Base-by-base conservation (phyloP, 2,329 filamentous ascomycete species). In the Aspergillus unguis region DNA sequence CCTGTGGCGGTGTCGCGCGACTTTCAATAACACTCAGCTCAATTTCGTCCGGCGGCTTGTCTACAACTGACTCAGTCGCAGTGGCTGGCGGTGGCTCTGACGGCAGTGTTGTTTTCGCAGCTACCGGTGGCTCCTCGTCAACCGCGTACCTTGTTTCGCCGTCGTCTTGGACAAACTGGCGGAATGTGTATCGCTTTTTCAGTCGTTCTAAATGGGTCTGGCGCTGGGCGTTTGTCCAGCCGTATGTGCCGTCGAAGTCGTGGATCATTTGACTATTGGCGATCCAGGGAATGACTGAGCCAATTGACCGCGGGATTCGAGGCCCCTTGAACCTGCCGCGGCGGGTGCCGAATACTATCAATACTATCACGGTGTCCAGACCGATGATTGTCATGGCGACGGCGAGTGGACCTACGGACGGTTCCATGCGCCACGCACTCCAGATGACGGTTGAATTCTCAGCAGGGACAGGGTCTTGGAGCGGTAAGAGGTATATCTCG, bases 291-390 rank as follows among this genome's bases (percentile, higher is more conserved):
- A 70, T 64, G 5, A 70, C 57, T 2, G 66, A 58, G 5, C 67
- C 67, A 23, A 70, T 66, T 2, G 67, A 69, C 5, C 66, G 65
- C 3, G 67, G 67, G 50, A 70, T 66, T 7, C 67, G 60, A 3
- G 67, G 67, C 1, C 62, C 66, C 11, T 64, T 55, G 55, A 70
- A 70, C 6, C 66, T 63, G 4, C 67, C 67, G 1, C 64, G 65
- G 1, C 67, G 65, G 6, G 63, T 67, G 5, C 66, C 61, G 36
- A 70, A 70, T 3, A 70, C 67, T 1, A 69, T 47, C 26, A 70
- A 46, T 7, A 70, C 64, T 5, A 70, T 61, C 23, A 69, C 38
- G 2, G 67, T 66, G 42, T 70, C 66, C 10, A 69, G 60, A 3
- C 46, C 62, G 40, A 69, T 67, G 44, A 70, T 66, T 1, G 60